Conservation (phyloP, 2,329 filamentous ascomycete species). For the Emergomyces pasteurianus region DNA sequence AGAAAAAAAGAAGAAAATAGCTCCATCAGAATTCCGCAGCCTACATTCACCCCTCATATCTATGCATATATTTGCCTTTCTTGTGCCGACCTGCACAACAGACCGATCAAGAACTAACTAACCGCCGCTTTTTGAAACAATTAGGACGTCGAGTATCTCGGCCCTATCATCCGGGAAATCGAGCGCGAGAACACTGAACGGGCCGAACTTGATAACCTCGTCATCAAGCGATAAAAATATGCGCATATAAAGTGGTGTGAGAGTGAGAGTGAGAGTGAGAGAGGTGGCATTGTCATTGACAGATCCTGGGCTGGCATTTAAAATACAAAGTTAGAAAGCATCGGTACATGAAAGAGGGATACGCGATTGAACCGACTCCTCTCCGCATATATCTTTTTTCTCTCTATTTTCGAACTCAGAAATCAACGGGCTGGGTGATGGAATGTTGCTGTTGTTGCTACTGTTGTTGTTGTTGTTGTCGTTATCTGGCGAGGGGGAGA, state of each 20-base stretch:
- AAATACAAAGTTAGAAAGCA: background rate
- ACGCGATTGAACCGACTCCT: background rate
- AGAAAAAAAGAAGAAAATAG: background rate
- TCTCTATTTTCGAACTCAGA: background rate
- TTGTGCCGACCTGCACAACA: background rate
- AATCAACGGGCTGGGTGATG: background rate
- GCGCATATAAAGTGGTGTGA: background rate
- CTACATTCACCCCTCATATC: constrained; percentile 7
- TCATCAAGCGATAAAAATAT: constrained; percentile 33
- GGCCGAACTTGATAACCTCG: constrained; percentile 55
- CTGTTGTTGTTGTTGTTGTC: too few relatives aligned
- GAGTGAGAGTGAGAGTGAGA: too few relatives aligned
- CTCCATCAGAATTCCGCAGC: background rate
- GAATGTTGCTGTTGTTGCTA: background rate
- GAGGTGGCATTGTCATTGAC: background rate
- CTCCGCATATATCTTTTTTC: background rate
- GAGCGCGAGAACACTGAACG: constrained; percentile 56
- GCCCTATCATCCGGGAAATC: constrained; percentile 56
- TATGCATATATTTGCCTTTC: background rate
- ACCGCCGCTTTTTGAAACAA: constrained; percentile 10
- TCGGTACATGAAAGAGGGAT: background rate
- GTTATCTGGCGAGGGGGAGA: background rate
- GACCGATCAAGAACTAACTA: background rate
- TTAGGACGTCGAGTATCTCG: constrained; percentile 56
- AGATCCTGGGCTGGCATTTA: background rate